These are phyloP conservation scores for Pugionium dolabratum DNA, from an alignment of 345 rosid species.

Conservation along the genomic window DNA sequence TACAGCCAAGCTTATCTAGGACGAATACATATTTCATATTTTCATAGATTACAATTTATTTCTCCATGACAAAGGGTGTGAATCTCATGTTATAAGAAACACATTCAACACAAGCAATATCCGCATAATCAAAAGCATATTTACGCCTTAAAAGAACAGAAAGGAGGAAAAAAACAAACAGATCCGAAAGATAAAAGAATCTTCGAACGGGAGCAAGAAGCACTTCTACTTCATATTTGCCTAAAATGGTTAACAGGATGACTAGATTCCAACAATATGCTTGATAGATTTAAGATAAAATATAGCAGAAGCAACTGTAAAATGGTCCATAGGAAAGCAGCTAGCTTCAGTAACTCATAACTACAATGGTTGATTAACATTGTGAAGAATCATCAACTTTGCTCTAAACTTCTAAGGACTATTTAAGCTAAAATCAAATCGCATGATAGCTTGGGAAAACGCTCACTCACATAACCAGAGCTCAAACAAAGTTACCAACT, in stretches of 20 bases:
- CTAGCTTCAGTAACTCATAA: background rate
- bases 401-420: background rate
- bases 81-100: background rate
- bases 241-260: background rate
- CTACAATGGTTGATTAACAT: background rate
- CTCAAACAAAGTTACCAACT: background rate
- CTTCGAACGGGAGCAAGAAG: background rate
- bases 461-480: background rate
- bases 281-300: background rate
- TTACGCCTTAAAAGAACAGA: conserved; percentile 7
- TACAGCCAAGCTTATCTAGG: background rate
- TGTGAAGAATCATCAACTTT: background rate
- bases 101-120: background rate
- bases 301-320: background rate
- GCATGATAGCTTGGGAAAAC: background rate
- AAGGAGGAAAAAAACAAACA: background rate
- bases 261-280: background rate
- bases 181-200: background rate
- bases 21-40: background rate
- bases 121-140: background rate
- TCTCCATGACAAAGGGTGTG: background rate
- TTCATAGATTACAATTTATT: background rate
- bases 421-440: conserved; percentile 3
- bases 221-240: background rate
- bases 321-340: background rate